These are phyloP conservation scores for Jaminaea rosea DNA, from an alignment of 1,284 basidiomycete species.

Conservation along the genomic window DNA sequence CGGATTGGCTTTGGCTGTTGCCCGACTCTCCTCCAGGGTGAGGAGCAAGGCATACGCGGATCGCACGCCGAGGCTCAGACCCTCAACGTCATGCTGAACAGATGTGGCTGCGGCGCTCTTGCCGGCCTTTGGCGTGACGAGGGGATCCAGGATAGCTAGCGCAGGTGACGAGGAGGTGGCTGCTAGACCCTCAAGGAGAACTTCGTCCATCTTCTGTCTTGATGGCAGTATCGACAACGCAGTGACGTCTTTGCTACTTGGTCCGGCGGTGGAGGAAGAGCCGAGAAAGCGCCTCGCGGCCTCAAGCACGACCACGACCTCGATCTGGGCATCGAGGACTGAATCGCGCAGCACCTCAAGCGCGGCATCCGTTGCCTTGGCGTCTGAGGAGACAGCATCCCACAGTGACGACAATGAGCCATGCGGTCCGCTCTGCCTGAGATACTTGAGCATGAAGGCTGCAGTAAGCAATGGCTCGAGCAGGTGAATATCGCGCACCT, in stretches of 20 bases:
- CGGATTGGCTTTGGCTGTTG: constrained; percentile 55
- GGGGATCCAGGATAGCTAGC: constrained; percentile 30
- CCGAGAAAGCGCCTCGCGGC: not conserved
- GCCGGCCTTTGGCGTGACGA: constrained; percentile 49
- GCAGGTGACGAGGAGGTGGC: constrained; percentile 12
- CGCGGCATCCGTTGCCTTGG: too few species aligned
- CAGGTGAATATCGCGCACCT: too few species aligned
- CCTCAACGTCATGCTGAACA: constrained; percentile 51
- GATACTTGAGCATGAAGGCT: too few species aligned
- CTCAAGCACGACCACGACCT: not conserved
- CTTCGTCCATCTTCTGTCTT: not conserved
- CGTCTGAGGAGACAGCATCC: too few species aligned
- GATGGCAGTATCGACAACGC: not conserved
- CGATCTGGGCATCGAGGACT: not conserved
- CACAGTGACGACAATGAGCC: too few species aligned
- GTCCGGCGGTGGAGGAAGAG: not conserved
- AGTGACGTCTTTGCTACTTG: too few species aligned
- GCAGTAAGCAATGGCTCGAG: too few species aligned
- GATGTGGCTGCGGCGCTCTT: too few species aligned
- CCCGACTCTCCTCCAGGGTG: constrained; percentile 58
- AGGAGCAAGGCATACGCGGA: constrained; percentile 57
- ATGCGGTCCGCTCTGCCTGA: too few species aligned
- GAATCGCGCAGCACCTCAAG: not conserved
- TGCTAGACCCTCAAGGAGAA: constrained; percentile 1
- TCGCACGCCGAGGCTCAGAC: constrained; percentile 61